Base-by-base conservation (phyloP, 2,329 filamentous ascomycete genomes). In the Sporothrix protearum region DNA sequence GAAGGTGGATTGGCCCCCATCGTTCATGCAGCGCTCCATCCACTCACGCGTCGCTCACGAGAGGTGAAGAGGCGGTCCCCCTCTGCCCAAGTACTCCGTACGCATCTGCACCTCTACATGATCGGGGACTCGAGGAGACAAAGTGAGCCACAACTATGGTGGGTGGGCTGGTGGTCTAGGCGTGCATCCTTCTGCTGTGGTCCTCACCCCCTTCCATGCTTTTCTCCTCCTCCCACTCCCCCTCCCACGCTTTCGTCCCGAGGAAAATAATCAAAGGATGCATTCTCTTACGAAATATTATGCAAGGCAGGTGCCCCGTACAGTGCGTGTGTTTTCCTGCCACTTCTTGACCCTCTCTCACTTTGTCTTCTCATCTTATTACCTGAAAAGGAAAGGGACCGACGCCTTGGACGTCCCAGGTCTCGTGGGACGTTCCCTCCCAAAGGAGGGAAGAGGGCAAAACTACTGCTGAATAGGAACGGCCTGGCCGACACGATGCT, bases 271-370 rank as follows among this genome's bases (percentile, higher is more conserved):
- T 25, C 9, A 14, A 42, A 42, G 33, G 33, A 14, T 42, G 33
- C 57, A 42, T 64, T 64, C 61, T 64, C 39, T 64, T 64, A 64
- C 61, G 61, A 64, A 14, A 47, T 39, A 64, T 12, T 10, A 64
- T 64, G 36, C 39, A 28, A 25, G 36, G 36, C 12, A 47, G 22
- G 14, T 28, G 12, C 61, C n/a, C 61, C 61, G 22, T 64, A 64
- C 61, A 64, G 61, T 64, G 61, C 61, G 61, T 64, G 22, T 19
- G 22, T 47, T 64, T 64, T 16, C 8, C 1, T 10, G 9, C 16
- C 8, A 14, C 3, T 63, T 63, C 53, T n/a, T 12, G 22, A 10
- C 6, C 53, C 10, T 36, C 14, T 33, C 59, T 64, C 36, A 22
- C 36, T 42, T 28, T 14, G 39, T 22, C 19, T 36, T 39, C 8